Evolutionary conservation across 305 asterid species (phyloP), one percentile per base, ranked within the genome.

Genomic region (Fraxinus baroniana): DNA sequence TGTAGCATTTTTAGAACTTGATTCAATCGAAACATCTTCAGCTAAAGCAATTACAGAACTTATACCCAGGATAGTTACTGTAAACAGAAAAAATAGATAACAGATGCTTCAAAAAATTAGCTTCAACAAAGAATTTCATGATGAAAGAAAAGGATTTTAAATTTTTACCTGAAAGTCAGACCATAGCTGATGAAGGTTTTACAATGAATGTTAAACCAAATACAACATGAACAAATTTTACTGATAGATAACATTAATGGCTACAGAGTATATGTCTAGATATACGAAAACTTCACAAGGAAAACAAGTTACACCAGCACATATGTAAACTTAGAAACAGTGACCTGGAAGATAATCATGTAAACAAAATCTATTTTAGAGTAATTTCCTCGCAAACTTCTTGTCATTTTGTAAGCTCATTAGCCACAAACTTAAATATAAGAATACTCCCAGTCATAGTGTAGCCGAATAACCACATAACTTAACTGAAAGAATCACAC

Each of bases 61-160:
- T 79, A 90, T 86, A 79, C 97, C 97, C 77, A 96, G 85, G 82
- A 91, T 83, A 26, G 91, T 41, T 41, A 97, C 98, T 92, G 87
- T 88, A 83, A 82, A 72, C 71, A 82, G 68, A 86, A 84, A 20
- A 76, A 49, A 57, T 28, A 15, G 78, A 41, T 24, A 83, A 60
- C 24, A 10, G 20, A 44, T 76, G 57, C 72, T 83, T 70, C 64
- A 81, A 66, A 80, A 70, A 30, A 24, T 7, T 41, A 37, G 74
- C 70, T 64, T 60, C 20, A 22, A 30, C 26, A 17, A 49, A 52
- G 32, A 83, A 80, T 62, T 32, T 78, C 41, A 83, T 41, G 77
- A 82, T 26, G 81, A 70, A 32, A 78, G 75, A 76, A 32, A 76
- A 74, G 10, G 52, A 57, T n/a, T 55, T 55, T 24, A 39, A 72